Percentiles rank a stretch among this genome's conserved stretches.
These are phyloP conservation scores for Symbiodinium natans DNA, from an alignment of 73 alveolate species.

Conservation along the genomic window DNA sequence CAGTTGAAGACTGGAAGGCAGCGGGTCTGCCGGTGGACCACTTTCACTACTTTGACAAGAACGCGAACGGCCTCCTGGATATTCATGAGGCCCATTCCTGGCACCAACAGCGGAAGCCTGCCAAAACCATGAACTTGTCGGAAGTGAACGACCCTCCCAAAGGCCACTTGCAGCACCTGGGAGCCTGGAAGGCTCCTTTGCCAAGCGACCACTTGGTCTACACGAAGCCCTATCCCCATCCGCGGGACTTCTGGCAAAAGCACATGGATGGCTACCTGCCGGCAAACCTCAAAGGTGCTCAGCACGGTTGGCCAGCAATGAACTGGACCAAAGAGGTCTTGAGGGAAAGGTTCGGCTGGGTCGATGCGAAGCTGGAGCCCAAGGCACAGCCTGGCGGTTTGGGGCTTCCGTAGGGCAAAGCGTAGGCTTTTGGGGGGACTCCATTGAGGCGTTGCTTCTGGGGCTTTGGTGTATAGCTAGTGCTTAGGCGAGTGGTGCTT, in stretches of 20 bases:
- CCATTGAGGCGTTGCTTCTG: too few relatives aligned
- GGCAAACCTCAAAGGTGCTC: slow-evolving; percentile 83
- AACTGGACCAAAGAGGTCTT: slow-evolving; percentile 85
- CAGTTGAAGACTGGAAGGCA: slow-evolving; percentile 63
- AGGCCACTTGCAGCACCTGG: slow-evolving; percentile 68
- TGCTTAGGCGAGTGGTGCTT: too few relatives aligned
- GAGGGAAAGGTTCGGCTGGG: slow-evolving; percentile 83
- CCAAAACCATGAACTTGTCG: slow-evolving; percentile 57
- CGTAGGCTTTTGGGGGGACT: too few relatives aligned
- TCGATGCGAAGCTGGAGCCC: slow-evolving; percentile 91
- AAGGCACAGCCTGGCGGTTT: slow-evolving; percentile 57
- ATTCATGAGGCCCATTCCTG: slow-evolving; percentile 88
- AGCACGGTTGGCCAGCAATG: slow-evolving; percentile 92
- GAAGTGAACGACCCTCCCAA: slow-evolving; percentile 59
- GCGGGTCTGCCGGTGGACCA: slow-evolving; percentile 71
- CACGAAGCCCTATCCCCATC: slow-evolving; percentile 89
- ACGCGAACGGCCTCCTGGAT: slow-evolving; percentile 10
- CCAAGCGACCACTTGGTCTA: slow-evolving; percentile 45
- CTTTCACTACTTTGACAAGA: slow-evolving; percentile 55
- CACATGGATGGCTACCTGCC: slow-evolving; percentile 84
- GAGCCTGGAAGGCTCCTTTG: slow-evolving; percentile 83
- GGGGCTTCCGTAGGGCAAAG: too few relatives aligned
- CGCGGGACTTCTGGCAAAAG: slow-evolving; percentile 78
- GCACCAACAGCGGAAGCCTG: slow-evolving; percentile 92
- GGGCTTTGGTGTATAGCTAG: too few relatives aligned